These are phyloP conservation scores for Ustanciosporium gigantosporum DNA, from an alignment of 1,284 basidiomycete genomes.

Conservation along the genomic window DNA sequence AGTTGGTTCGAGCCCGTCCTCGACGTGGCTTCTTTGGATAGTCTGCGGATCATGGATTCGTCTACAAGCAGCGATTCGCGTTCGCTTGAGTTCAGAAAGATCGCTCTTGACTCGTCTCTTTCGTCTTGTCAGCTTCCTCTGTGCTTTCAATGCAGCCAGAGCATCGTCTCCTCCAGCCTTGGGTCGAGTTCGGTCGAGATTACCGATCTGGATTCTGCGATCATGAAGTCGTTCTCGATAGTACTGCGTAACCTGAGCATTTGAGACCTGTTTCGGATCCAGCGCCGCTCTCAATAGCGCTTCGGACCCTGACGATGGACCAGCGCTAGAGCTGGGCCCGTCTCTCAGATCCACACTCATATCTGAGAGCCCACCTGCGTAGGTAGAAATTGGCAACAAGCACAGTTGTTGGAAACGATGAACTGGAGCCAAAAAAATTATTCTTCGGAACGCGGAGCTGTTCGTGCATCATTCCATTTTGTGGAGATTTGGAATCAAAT, in stretches of 20 bases:
- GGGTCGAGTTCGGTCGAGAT: constrained; percentile 36
- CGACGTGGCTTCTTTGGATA: neutral
- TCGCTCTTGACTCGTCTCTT: constrained; percentile 33
- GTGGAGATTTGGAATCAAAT: too few relatives aligned
- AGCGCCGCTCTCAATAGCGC: constrained; percentile 14
- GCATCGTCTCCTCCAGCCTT: constrained; percentile 22
- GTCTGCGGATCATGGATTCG: neutral
- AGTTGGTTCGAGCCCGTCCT: neutral
- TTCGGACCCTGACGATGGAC: constrained; percentile 1
- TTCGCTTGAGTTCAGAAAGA: constrained; percentile 25
- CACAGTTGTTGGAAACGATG: too few relatives aligned
- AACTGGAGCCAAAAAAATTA: too few relatives aligned
- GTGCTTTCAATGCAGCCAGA: constrained; percentile 10
- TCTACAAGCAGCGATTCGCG: constrained; percentile 20
- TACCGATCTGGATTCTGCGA: constrained; percentile 38
- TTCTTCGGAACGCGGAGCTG: too few relatives aligned
- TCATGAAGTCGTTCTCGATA: constrained; percentile 31
- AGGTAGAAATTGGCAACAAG: too few relatives aligned
- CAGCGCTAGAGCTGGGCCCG: constrained; percentile 5
- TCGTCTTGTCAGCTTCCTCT: constrained; percentile 20
- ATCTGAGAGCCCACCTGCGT: too few relatives aligned
- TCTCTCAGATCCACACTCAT: neutral
- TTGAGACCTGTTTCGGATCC: constrained; percentile 8
- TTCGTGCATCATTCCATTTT: too few relatives aligned
- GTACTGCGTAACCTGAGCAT: constrained; percentile 23